phyloP scores from a whole-genome alignment of 768 basidiomycete genomes.

The Tephrocybe sp. region DNA sequence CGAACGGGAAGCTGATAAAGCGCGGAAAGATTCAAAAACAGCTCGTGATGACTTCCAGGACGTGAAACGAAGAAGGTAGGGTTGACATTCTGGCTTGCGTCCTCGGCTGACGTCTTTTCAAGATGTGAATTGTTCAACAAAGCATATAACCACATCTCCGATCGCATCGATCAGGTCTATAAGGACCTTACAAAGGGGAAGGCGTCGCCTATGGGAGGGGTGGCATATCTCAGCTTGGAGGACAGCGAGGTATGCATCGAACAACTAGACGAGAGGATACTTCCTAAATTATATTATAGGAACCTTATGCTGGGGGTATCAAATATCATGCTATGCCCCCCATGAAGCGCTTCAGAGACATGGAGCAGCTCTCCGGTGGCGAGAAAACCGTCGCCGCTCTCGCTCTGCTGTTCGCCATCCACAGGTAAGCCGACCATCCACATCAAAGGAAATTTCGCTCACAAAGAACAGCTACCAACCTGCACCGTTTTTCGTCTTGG shows the following conservation, averaged over 20 bases:
- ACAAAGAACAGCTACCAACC: conserved; percentile 77
- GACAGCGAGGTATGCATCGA: conserved; percentile 77
- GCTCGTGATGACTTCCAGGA: conserved; percentile 94
- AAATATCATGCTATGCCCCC: conserved; percentile 99
- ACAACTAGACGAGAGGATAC: background rate
- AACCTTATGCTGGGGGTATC: conserved; percentile 82
- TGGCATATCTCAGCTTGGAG: conserved; percentile 94
- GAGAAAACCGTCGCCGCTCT: conserved; percentile 98
- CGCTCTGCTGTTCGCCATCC: conserved; percentile 95
- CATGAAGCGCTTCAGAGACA: conserved; percentile 98
- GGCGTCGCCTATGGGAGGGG: conserved; percentile 91
- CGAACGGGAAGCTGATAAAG: conserved; percentile 90
- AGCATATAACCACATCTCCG: conserved; percentile 95
- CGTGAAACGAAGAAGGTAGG: conserved; percentile 75
- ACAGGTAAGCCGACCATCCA: conserved; percentile 55
- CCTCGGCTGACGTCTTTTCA: conserved; percentile 1
- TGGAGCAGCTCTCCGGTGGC: conserved; percentile 98
- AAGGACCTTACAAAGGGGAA: conserved; percentile 98
- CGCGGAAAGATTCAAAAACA: conserved; percentile 82
- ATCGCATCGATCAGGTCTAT: conserved; percentile 93
- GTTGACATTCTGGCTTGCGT: background rate
- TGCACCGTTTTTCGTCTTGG: conserved; percentile 97
- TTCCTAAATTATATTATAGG: conserved; percentile 10
- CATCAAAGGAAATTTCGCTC: background rate
- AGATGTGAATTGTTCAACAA: conserved; percentile 88